These are phyloP conservation scores for Zizania latifolia DNA, from an alignment of 176 grass and related monocot species.

Conservation along the genomic window DNA sequence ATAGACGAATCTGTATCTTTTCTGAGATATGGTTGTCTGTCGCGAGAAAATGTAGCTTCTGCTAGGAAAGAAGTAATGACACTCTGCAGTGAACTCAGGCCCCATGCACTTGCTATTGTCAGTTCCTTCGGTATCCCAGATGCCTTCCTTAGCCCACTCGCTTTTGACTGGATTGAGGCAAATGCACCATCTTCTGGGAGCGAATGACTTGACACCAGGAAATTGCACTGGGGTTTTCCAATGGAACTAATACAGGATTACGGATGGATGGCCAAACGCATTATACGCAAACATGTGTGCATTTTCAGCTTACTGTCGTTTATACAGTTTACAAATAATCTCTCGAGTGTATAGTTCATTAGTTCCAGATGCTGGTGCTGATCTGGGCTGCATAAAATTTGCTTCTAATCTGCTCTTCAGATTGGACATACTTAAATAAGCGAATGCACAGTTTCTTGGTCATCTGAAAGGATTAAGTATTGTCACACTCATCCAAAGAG, in stretches of 20 bases:
- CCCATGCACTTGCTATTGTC: conserved; percentile 71
- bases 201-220: conserved; percentile 33
- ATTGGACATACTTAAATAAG: not conserved
- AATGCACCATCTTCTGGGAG: conserved; percentile 54
- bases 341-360: conserved; percentile 8
- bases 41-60: conserved; percentile 43
- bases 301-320: not conserved
- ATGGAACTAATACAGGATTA: not conserved
- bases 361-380: not conserved
- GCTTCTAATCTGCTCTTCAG: not conserved
- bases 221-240: not conserved
- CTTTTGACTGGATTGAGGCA: conserved; percentile 96
- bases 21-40: conserved; percentile 78
- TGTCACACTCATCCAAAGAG: too few species aligned
- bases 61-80: conserved; percentile 73
- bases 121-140: conserved; percentile 93
- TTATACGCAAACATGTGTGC: not conserved
- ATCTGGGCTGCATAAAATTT: not conserved
- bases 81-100: conserved; percentile 71
- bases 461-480: too few species aligned
- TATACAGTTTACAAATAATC: conserved; percentile 1
- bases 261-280: not conserved
- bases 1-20: conserved; percentile 85
- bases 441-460: too few species aligned
- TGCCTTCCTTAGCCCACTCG: conserved; percentile 83